Percentiles rank a stretch among this genome's conserved stretches.
These are phyloP conservation scores for Penicillium samsonianum DNA, from an alignment of 495 filamentous ascomycete species.

Conservation along the genomic window DNA sequence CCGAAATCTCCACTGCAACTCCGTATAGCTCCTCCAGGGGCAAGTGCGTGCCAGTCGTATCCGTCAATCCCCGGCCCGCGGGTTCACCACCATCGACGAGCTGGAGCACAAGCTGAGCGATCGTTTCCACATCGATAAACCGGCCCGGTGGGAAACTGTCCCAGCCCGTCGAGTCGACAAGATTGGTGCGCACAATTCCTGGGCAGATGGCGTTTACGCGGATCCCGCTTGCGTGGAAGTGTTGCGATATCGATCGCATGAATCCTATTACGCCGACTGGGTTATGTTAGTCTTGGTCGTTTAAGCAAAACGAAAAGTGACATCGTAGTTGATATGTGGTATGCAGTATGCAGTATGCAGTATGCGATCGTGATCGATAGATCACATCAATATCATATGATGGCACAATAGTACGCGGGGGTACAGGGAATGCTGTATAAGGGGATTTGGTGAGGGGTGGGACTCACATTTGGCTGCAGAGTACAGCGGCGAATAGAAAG, in stretches of 20 bases:
- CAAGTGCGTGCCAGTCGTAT: conserved; percentile 11
- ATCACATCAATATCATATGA: conserved; percentile 3
- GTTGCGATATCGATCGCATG: conserved; percentile 23
- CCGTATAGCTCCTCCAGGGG: conserved; percentile 17
- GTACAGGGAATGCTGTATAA: not conserved
- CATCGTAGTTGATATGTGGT: not conserved
- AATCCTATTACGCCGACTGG: conserved; percentile 26
- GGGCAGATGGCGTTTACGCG: conserved; percentile 29
- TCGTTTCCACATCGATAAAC: conserved; percentile 15
- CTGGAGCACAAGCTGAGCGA: conserved; percentile 17
- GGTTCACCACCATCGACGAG: conserved; percentile 20
- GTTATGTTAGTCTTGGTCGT: not conserved
- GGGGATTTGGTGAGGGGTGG: not conserved
- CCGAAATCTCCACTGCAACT: conserved; percentile 25
- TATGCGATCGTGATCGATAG: not conserved
- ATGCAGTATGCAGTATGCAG: no score
- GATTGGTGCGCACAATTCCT: conserved; percentile 23
- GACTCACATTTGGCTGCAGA: conserved; percentile 23
- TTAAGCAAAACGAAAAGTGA: not conserved
- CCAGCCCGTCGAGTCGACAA: conserved; percentile 21
- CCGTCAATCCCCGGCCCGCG: conserved; percentile 20
- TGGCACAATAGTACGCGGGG: not conserved
- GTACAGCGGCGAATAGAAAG: conserved; percentile 22
- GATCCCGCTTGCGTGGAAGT: conserved; percentile 16
- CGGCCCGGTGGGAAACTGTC: conserved; percentile 16